Evolutionary conservation across 1,139 yeast species (phyloP).

Genomic region (Suhomyces bribrorum): DNA sequence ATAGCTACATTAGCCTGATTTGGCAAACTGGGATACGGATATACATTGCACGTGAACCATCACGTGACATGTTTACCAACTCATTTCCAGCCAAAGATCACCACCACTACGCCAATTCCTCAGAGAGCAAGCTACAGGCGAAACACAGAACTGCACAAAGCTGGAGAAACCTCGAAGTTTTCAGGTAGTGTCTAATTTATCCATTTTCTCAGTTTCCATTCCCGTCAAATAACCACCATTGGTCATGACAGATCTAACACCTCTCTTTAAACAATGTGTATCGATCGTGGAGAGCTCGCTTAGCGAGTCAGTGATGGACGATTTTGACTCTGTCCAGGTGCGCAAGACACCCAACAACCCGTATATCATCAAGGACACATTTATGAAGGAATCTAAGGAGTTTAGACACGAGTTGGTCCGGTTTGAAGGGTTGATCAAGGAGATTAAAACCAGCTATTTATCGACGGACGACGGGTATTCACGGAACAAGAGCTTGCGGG

Average conservation of each 20-base stretch:
- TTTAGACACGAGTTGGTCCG: conserved; percentile 43
- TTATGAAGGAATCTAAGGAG: conserved; percentile 51
- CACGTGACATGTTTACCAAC: too few species aligned
- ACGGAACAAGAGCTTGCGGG: conserved; percentile 27
- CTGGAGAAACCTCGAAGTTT: too few species aligned
- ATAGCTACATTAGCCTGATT: too few species aligned
- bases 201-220: not conserved
- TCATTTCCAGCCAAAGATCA: too few species aligned
- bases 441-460: conserved; percentile 47
- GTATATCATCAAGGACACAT: conserved; percentile 46
- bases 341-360: conserved; percentile 8
- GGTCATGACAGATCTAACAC: conserved; percentile 57
- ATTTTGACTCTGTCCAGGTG: conserved; percentile 12
- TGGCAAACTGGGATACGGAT: too few species aligned
- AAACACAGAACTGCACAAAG: too few species aligned
- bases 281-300: conserved; percentile 40
- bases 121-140: too few species aligned
- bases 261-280: conserved; percentile 51
- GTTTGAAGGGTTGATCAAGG: conserved; percentile 39
- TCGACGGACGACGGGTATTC: conserved; percentile 30
- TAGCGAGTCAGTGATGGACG: conserved; percentile 12
- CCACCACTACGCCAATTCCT: too few species aligned
- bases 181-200: too few species aligned
- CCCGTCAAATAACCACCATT: not conserved
- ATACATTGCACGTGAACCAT: too few species aligned